These are phyloP conservation scores for Colletotrichum paranaense DNA, from an alignment of 2,329 filamentous ascomycete species.

Conservation along the genomic window DNA sequence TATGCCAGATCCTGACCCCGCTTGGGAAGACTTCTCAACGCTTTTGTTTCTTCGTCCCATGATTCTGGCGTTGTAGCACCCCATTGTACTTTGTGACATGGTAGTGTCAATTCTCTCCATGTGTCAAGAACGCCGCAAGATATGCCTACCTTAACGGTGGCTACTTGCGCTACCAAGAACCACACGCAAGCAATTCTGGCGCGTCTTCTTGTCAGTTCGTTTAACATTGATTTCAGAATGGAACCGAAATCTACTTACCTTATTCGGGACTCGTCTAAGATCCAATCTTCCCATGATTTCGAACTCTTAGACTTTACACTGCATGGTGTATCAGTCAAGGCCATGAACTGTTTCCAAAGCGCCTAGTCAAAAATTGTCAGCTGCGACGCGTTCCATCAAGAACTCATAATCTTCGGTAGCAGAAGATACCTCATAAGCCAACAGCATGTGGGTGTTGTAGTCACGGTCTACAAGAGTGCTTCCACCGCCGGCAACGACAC, in stretches of 20 bases:
- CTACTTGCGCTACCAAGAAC: slow-evolving; percentile 27
- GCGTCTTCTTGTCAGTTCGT: neutral
- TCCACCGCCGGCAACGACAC: slow-evolving; percentile 16
- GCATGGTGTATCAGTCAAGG: neutral
- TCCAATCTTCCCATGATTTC: slow-evolving; percentile 21
- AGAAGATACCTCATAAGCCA: slow-evolving; percentile 16
- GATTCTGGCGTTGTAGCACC: neutral
- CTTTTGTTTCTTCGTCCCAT: slow-evolving; percentile 17
- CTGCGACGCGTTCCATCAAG: no score
- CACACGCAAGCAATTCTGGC: slow-evolving; percentile 14
- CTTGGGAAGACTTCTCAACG: neutral
- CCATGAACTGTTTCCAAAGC: slow-evolving; percentile 9
- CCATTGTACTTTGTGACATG: slow-evolving; percentile 24
- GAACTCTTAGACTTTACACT: neutral
- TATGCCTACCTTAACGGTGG: slow-evolving; percentile 3
- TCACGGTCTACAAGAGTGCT: neutral
- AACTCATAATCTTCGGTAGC: neutral
- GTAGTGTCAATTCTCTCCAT: slow-evolving; percentile 13
- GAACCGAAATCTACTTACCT: slow-evolving; percentile 4
- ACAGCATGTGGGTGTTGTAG: slow-evolving; percentile 20
- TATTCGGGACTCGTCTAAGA: slow-evolving; percentile 16
- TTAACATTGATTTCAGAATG: no score
- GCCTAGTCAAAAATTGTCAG: neutral
- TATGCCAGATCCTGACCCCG: neutral
- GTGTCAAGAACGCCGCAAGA: slow-evolving; percentile 13